These are phyloP conservation scores for Rubroboletus satanas DNA, from an alignment of 768 basidiomycete species.

Conservation along the genomic window DNA sequence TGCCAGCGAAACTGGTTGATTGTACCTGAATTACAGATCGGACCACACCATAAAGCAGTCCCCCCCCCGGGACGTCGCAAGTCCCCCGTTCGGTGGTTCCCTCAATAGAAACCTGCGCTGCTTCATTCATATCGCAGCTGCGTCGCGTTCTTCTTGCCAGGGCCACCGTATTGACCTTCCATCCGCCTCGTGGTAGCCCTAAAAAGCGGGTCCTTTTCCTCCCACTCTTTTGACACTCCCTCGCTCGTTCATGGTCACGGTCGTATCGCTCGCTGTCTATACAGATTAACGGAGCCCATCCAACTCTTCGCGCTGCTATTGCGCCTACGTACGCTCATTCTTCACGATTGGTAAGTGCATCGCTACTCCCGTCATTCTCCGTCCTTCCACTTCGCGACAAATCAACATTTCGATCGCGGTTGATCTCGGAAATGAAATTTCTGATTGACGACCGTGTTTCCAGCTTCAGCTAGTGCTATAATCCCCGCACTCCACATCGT, in stretches of 20 bases:
- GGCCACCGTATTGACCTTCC: not conserved
- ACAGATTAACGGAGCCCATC: conserved; percentile 2
- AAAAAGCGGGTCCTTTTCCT: conserved; percentile 13
- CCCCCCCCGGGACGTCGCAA: not conserved
- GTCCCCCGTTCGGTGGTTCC: not conserved
- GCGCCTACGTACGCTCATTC: conserved; percentile 7
- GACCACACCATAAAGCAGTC: conserved; percentile 1
- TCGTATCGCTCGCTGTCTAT: conserved; percentile 5
- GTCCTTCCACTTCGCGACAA: conserved; percentile 5
- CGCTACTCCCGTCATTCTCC: conserved; percentile 6
- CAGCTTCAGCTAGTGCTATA: conserved; percentile 14
- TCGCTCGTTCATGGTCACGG: conserved; percentile 18
- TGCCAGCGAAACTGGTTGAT: not conserved
- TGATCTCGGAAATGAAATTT: conserved; percentile 17
- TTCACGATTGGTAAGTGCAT: conserved; percentile 26
- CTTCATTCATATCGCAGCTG: conserved; percentile 4
- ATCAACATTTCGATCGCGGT: not conserved
- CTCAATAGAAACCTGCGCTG: not conserved
- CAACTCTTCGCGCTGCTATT: not conserved
- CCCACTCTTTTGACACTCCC: conserved; percentile 4
- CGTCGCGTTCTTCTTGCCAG: conserved; percentile 12
- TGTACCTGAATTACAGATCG: conserved; percentile 17
- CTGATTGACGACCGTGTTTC: conserved; percentile 18
- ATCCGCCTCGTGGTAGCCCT: conserved; percentile 15
- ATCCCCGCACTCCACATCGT: conserved; percentile 1